phyloP scores from a whole-genome alignment of 2,329 filamentous ascomycete species.

The Ophidiomyces ophidiicola region DNA sequence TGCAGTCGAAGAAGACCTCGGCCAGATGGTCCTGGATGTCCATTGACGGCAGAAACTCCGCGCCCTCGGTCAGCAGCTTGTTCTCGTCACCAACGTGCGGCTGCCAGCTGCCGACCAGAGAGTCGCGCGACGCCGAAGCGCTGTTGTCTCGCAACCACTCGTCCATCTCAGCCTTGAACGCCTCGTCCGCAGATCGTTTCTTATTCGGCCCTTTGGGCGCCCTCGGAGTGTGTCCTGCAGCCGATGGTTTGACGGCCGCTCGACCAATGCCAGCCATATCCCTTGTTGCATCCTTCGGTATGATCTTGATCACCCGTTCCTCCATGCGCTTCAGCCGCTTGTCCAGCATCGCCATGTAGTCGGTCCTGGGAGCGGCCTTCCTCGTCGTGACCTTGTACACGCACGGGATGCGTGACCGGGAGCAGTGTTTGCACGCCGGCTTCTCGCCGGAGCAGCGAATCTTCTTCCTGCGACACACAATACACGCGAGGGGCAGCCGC shows the following conservation, averaged over 20 bases:
- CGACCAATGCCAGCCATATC: slow-evolving; percentile 56
- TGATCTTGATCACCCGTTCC: slow-evolving; percentile 88
- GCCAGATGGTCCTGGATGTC: slow-evolving; percentile 88
- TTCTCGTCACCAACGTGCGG: slow-evolving; percentile 59
- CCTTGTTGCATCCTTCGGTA: slow-evolving; percentile 74
- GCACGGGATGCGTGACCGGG: slow-evolving; percentile 83
- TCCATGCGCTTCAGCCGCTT: slow-evolving; percentile 95
- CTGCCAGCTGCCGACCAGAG: slow-evolving; percentile 43
- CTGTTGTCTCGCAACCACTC: slow-evolving; percentile 59
- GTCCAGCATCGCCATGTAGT: slow-evolving; percentile 98
- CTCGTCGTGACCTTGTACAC: slow-evolving; percentile 95
- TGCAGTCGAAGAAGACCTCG: slow-evolving; percentile 88
- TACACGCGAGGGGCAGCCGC: slow-evolving; percentile 81
- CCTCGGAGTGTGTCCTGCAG: slow-evolving; percentile 45
- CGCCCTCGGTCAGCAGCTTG: slow-evolving; percentile 67
- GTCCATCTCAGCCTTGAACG: slow-evolving; percentile 70
- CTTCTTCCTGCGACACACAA: slow-evolving; percentile 92
- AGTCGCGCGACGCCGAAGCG: slow-evolving; percentile 30
- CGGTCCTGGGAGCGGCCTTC: slow-evolving; percentile 85
- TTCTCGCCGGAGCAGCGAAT: slow-evolving; percentile 97
- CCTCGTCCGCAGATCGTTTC: slow-evolving; percentile 76
- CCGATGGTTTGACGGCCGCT: slow-evolving; percentile 72
- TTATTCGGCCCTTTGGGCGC: slow-evolving; percentile 44
- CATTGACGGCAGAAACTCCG: slow-evolving; percentile 66
- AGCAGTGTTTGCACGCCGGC: slow-evolving; percentile 90